Conservation (phyloP, 192 early-diverging fungal genomes). For the Backusella parvicylindrica region DNA sequence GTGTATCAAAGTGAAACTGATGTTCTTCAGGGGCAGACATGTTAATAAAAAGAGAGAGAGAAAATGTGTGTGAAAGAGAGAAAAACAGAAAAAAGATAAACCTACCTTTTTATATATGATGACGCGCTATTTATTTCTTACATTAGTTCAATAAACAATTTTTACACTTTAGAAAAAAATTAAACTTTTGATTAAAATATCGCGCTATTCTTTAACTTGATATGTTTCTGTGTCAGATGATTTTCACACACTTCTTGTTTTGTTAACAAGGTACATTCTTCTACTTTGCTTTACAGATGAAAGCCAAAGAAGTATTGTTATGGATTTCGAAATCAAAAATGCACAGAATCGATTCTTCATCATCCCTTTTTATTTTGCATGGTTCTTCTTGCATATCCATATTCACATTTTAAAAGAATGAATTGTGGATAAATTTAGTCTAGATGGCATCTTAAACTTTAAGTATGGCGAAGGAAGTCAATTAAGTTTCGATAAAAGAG, state of each 20-base stretch:
- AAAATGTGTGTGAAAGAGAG: neutral
- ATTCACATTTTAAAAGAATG: neutral
- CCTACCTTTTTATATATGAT: neutral
- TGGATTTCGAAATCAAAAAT: too few species aligned
- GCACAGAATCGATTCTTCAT: neutral
- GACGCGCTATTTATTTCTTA: neutral
- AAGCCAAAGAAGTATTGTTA: too few species aligned
- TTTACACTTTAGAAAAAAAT: neutral
- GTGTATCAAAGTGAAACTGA: constrained; percentile 76
- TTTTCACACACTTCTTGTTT: neutral
- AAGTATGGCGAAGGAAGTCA: neutral
- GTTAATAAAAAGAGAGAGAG: neutral
- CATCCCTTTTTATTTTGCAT: too few species aligned
- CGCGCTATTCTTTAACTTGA: neutral
- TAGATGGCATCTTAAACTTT: neutral
- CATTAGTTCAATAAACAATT: neutral
- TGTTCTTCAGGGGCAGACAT: constrained; percentile 17
- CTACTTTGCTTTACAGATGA: too few species aligned
- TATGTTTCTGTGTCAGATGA: neutral
- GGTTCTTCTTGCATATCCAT: too few species aligned
- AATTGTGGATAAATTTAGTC: neutral
- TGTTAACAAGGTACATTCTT: neutral
- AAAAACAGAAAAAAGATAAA: too few species aligned
- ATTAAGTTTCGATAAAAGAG: neutral
- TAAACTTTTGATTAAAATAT: neutral